phyloP scores from a whole-genome alignment of 495 filamentous ascomycete species.

The Acidiella bohemica region DNA sequence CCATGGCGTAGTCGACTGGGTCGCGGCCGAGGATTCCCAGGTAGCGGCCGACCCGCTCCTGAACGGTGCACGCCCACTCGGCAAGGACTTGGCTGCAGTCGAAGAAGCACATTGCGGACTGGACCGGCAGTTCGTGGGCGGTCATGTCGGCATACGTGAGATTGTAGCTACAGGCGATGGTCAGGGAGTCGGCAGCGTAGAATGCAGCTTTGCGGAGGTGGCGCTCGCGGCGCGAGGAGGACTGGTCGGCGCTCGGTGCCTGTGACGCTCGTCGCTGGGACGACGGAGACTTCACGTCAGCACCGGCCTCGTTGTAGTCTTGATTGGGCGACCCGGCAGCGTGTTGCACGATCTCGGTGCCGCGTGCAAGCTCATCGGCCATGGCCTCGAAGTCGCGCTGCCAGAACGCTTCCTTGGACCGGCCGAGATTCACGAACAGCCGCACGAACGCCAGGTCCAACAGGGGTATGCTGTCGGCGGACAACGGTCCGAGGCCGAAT shows the following conservation, averaged over 20 bases:
- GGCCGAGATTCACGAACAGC: slow-evolving; percentile 81
- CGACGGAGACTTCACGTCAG: slow-evolving; percentile 35
- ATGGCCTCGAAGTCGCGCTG: slow-evolving; percentile 86
- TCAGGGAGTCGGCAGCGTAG: slow-evolving; percentile 84
- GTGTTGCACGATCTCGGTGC: slow-evolving; percentile 62
- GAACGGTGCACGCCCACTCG: slow-evolving; percentile 90
- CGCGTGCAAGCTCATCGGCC: slow-evolving; percentile 77
- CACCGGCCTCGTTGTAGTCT: slow-evolving; percentile 39
- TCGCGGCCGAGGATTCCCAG: slow-evolving; percentile 78
- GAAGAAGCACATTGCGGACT: slow-evolving; percentile 84
- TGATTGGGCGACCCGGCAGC: slow-evolving; percentile 49
- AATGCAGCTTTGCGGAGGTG: slow-evolving; percentile 88
- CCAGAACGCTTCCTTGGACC: slow-evolving; percentile 90
- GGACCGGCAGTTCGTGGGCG: slow-evolving; percentile 80
- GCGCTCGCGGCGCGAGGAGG: slow-evolving; percentile 58
- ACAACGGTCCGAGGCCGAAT: slow-evolving; percentile 73
- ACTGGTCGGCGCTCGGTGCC: slow-evolving; percentile 14
- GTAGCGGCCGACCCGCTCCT: slow-evolving; percentile 83
- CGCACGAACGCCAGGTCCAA: slow-evolving; percentile 89
- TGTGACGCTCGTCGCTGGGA: slow-evolving; percentile 11
- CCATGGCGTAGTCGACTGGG: slow-evolving; percentile 58
- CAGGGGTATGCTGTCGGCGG: slow-evolving; percentile 88
- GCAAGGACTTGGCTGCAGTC: slow-evolving; percentile 96
- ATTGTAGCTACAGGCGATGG: slow-evolving; percentile 77
- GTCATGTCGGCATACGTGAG: slow-evolving; percentile 77